Percentiles rank a stretch among this genome's conserved stretches.
phyloP scores from a whole-genome alignment of 305 asterid species.

The Striga hermonthica region DNA sequence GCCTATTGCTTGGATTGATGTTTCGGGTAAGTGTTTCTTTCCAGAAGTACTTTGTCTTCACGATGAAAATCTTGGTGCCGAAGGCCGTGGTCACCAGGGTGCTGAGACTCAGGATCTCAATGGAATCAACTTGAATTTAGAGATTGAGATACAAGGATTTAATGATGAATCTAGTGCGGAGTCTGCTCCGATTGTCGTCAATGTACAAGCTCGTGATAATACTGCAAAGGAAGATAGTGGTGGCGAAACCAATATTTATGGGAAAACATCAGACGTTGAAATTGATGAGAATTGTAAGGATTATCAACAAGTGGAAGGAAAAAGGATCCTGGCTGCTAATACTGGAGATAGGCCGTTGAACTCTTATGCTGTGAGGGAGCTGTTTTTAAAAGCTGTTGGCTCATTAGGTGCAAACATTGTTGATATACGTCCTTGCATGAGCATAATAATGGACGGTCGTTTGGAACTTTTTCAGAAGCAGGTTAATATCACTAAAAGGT shows the following conservation, averaged over 20 bases:
- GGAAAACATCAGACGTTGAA: slow-evolving; percentile 31
- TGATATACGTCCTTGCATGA: slow-evolving; percentile 43
- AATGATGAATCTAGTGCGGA: slow-evolving; percentile 75
- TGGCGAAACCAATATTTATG: slow-evolving; percentile 43
- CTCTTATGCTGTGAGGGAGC: slow-evolving; percentile 44
- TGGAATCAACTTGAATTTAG: slow-evolving; percentile 35
- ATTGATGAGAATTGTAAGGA: slow-evolving; percentile 37
- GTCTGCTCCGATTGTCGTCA: slow-evolving; percentile 53
- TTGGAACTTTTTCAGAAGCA: slow-evolving; percentile 79
- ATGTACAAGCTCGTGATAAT: slow-evolving; percentile 38
- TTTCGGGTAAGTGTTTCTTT: slow-evolving; percentile 71
- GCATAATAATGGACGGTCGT: slow-evolving; percentile 50
- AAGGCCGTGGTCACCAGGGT: slow-evolving; percentile 34
- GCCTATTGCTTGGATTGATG: slow-evolving; percentile 95
- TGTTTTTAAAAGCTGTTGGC: slow-evolving; percentile 50
- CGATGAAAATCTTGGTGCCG: slow-evolving; percentile 38
- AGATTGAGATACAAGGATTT: slow-evolving; percentile 40
- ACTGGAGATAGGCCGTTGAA: slow-evolving; percentile 35
- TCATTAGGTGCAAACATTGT: slow-evolving; percentile 47
- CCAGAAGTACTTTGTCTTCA: slow-evolving; percentile 58
- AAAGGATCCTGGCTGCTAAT: slow-evolving; percentile 27
- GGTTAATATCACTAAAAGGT: slow-evolving; percentile 60
- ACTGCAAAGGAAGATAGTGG: slow-evolving; percentile 37
- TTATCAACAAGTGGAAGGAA: slow-evolving; percentile 34
- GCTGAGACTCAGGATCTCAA: slow-evolving; percentile 38